Conservation (phyloP, 1,284 basidiomycete species). For the Heterobasidion occidentale region DNA sequence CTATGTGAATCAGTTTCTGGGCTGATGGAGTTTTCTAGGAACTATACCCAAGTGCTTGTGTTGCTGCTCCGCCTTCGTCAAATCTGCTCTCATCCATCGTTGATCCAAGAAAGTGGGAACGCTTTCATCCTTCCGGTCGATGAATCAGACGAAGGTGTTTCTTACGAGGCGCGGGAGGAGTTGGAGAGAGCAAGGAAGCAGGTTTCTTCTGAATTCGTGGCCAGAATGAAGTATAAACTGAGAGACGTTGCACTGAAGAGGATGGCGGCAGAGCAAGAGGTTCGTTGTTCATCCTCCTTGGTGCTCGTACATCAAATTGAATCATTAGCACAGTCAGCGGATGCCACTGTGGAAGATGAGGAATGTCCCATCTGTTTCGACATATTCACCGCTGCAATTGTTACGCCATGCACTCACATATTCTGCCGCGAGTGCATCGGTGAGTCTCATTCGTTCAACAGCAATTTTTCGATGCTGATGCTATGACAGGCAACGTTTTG, state of each 20-base stretch:
- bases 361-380: constrained; percentile 52
- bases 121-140: constrained; percentile 29
- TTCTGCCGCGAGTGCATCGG: constrained; percentile 46
- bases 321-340: constrained; percentile 27
- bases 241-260: constrained; percentile 28
- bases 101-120: constrained; percentile 39
- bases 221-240: constrained; percentile 36
- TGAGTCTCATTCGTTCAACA: constrained; percentile 19
- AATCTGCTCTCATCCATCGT: constrained; percentile 44
- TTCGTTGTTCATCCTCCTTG: constrained; percentile 15
- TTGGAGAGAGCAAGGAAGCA: constrained; percentile 34
- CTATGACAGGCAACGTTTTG: constrained; percentile 28
- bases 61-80: constrained; percentile 49
- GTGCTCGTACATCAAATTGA: neutral
- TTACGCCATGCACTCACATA: constrained; percentile 41
- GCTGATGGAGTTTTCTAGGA: constrained; percentile 21
- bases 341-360: constrained; percentile 38
- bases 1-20: no score
- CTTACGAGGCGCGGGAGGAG: constrained; percentile 27
- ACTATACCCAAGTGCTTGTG: constrained; percentile 48
- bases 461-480: constrained; percentile 3
- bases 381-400: constrained; percentile 33
- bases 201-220: constrained; percentile 40
- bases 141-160: constrained; percentile 25
- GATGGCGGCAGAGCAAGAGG: constrained; percentile 43